These are phyloP conservation scores for Phylloporus scabripes DNA, from an alignment of 768 basidiomycete species.

Conservation along the genomic window DNA sequence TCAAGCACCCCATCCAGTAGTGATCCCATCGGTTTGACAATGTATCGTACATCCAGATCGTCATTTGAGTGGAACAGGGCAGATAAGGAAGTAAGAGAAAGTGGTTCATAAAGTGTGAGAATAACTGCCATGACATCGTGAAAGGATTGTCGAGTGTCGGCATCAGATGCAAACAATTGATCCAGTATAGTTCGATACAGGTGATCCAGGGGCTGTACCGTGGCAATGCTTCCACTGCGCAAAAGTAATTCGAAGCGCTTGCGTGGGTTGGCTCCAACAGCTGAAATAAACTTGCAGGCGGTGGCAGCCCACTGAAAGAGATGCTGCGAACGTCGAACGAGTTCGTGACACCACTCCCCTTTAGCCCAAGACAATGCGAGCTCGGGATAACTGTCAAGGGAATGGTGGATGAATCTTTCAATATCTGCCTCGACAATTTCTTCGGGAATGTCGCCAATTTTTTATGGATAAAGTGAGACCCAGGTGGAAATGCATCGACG, in stretches of 20 bases:
- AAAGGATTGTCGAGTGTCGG: neutral
- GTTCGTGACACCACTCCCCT: neutral
- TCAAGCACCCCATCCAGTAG: neutral
- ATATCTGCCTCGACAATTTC: neutral
- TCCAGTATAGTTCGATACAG: neutral
- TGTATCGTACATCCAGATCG: neutral
- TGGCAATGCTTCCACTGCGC: neutral
- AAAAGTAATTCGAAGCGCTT: neutral
- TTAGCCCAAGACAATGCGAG: neutral
- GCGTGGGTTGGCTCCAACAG: neutral
- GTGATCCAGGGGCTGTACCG: neutral
- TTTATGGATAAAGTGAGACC: neutral
- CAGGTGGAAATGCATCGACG: neutral
- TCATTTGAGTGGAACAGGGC: neutral
- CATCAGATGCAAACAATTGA: neutral
- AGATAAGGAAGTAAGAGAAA: neutral
- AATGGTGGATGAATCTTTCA: neutral
- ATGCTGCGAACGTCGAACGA: neutral
- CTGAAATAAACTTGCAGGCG: neutral
- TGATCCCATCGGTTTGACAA: neutral
- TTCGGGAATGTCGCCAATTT: neutral
- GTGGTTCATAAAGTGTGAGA: neutral
- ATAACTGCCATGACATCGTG: neutral
- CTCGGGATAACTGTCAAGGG: neutral
- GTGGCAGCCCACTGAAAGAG: neutral